A percentile compares a stretch with the other conserved stretches of the same genome.
These are phyloP conservation scores for Typha latifolia DNA, from an alignment of 176 grass and related monocot genomes.

Conservation along the genomic window DNA sequence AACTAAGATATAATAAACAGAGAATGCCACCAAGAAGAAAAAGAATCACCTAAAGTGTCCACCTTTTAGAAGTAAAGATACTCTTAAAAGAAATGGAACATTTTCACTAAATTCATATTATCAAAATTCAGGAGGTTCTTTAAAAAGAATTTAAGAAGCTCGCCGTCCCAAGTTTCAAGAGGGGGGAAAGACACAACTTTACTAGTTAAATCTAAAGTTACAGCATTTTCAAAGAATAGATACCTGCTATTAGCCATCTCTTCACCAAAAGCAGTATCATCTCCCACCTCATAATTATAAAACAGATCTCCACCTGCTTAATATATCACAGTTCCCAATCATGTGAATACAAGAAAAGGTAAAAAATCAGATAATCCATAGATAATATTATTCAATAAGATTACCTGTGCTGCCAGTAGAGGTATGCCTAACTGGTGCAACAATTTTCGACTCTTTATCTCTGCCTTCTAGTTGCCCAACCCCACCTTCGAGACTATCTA, in stretches of 20 bases:
- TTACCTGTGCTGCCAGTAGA: neutral
- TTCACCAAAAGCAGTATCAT: slow-evolving; percentile 37
- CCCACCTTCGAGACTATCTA: neutral
- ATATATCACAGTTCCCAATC: neutral
- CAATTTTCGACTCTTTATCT: neutral
- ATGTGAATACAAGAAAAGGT: neutral
- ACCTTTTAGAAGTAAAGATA: neutral
- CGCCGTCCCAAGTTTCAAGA: neutral
- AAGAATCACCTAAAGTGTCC: neutral
- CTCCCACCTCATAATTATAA: slow-evolving; percentile 16
- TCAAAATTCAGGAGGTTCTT: neutral
- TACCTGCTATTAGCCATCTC: slow-evolving; percentile 40
- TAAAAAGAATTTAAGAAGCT: neutral
- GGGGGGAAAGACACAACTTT: neutral
- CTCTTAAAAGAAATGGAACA: neutral
- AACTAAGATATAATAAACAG: neutral
- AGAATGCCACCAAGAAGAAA: neutral
- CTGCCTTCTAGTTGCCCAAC: slow-evolving; percentile 1
- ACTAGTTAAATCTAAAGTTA: neutral
- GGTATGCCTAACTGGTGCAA: neutral
- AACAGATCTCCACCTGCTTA: slow-evolving; percentile 10
- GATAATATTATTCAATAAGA: neutral
- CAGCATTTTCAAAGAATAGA: slow-evolving; percentile 11
- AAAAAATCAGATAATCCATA: neutral
- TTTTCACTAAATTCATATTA: neutral